Evolutionary conservation across 176 grass and related monocot species (phyloP).

Genomic region (Puccinellia tenuiflora): DNA sequence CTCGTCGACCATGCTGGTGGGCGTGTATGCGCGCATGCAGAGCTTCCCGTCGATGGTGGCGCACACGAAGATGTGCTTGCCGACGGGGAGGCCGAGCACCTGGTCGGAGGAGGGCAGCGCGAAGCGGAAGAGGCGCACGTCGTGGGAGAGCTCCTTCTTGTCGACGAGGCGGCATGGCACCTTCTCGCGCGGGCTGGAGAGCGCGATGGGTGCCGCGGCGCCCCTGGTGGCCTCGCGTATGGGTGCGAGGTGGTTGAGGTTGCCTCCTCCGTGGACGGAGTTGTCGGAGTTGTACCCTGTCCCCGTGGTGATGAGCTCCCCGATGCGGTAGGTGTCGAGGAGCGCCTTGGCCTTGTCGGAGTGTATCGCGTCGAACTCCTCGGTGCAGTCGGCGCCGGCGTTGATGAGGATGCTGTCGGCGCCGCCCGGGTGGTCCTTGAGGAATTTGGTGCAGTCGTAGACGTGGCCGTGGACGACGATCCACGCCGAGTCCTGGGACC

Average conservation of each 20-base stretch:
- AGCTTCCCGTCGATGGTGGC: conserved; percentile 45
- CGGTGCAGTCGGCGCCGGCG: conserved; percentile 82
- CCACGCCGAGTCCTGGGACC: conserved; percentile 64
- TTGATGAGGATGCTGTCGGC: conserved; percentile 92
- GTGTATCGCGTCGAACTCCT: conserved; percentile 94
- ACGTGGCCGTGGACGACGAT: conserved; percentile 77
- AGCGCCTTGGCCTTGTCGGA: conserved; percentile 72
- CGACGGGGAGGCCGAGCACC: conserved; percentile 55
- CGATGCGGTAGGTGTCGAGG: conserved; percentile 61
- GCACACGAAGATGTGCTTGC: conserved; percentile 73
- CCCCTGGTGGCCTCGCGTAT: conserved; percentile 4
- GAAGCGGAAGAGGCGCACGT: conserved; percentile 61
- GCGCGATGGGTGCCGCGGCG: conserved; percentile 21
- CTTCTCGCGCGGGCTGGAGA: conserved; percentile 50
- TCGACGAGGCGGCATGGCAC: conserved; percentile 45
- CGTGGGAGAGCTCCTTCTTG: conserved; percentile 41
- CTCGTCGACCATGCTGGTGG: conserved; percentile 48
- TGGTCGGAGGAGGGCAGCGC: conserved; percentile 45
- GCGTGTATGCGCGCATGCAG: conserved; percentile 84
- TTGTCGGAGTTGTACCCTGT: too few relatives aligned
- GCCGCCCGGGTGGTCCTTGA: conserved; percentile 93
- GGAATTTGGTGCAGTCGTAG: conserved; percentile 71
- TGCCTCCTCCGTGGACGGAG: conserved; percentile 12
- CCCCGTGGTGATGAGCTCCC: conserved; percentile 42
- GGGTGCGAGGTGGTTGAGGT: conserved; percentile 24